A percentile compares a stretch with the other conserved stretches of the same genome.
phyloP scores from a whole-genome alignment of 257 asterid genomes.

The Apocynum venetum region DNA sequence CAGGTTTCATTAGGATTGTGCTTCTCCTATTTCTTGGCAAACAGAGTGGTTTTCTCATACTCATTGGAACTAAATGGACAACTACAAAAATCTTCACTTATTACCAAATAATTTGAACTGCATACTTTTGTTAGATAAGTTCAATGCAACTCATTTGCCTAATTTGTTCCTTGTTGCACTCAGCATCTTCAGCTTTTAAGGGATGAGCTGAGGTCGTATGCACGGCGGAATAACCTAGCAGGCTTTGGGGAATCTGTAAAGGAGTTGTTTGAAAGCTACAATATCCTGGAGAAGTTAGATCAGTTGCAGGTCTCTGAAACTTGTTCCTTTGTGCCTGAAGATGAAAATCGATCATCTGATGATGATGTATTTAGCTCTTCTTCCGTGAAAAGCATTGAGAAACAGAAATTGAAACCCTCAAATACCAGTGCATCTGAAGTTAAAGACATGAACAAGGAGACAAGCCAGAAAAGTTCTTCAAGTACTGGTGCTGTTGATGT shows the following conservation, averaged over 20 bases:
- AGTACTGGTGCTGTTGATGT: conserved; percentile 27
- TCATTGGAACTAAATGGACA: background rate
- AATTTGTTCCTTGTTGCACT: background rate
- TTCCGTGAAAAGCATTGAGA: conserved; percentile 44
- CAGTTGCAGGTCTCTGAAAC: conserved; percentile 52
- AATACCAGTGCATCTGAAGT: conserved; percentile 31
- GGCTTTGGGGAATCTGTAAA: conserved; percentile 53
- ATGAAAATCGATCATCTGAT: conserved; percentile 54
- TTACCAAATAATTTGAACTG: background rate
- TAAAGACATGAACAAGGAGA: conserved; percentile 33
- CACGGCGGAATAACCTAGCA: conserved; percentile 46
- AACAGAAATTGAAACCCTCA: conserved; percentile 38
- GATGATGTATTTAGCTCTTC: conserved; percentile 63
- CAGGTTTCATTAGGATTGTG: background rate
- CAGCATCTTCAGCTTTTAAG: conserved; percentile 76
- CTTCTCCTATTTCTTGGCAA: background rate
- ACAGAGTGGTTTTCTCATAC: background rate
- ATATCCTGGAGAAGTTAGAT: conserved; percentile 49
- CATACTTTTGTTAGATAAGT: background rate
- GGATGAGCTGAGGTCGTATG: conserved; percentile 69
- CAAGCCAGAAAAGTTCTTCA: conserved; percentile 28
- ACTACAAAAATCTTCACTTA: background rate
- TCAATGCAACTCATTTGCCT: background rate
- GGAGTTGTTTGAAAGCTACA: conserved; percentile 60
- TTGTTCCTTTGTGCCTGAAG: conserved; percentile 55